phyloP scores from a whole-genome alignment of 345 rosid genomes.

The Rhodomyrtus tomentosa region DNA sequence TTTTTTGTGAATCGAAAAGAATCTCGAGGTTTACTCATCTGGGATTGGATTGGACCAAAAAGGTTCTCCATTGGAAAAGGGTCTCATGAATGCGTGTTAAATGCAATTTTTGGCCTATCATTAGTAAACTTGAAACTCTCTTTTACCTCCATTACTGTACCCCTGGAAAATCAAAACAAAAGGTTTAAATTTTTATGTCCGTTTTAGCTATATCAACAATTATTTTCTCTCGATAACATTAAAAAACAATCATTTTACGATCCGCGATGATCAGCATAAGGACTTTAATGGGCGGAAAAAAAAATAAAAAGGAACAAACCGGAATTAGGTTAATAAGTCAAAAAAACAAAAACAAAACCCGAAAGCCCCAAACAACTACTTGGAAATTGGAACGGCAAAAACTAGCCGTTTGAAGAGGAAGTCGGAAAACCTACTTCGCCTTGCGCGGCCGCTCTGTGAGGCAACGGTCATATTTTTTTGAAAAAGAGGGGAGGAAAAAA shows the following conservation, averaged over 20 bases:
- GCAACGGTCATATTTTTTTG: slow-evolving; percentile 11
- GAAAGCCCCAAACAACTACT: neutral
- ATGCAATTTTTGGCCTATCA: neutral
- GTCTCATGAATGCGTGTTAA: neutral
- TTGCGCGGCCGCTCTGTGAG: neutral
- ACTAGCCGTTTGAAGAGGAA: slow-evolving; percentile 15
- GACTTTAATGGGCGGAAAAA: neutral
- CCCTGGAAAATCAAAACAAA: accelerated
- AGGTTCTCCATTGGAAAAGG: neutral
- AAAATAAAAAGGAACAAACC: neutral
- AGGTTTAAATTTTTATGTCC: neutral
- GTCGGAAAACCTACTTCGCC: neutral
- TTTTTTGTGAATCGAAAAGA: too few relatives aligned
- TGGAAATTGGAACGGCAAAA: neutral
- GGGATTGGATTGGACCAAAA: neutral
- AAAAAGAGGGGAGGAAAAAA: neutral
- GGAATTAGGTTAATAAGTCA: neutral
- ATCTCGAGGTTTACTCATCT: neutral
- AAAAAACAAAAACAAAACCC: neutral
- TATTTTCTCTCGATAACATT: neutral
- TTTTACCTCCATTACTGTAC: accelerated
- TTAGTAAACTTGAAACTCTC: neutral
- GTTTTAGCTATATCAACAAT: too few relatives aligned
- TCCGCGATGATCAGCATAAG: accelerated
- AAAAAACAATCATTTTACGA: neutral